Percentiles rank a stretch among this genome's conserved stretches.
Evolutionary conservation across 106 monocot species (phyloP).

Genomic region (Posidonia australis): DNA sequence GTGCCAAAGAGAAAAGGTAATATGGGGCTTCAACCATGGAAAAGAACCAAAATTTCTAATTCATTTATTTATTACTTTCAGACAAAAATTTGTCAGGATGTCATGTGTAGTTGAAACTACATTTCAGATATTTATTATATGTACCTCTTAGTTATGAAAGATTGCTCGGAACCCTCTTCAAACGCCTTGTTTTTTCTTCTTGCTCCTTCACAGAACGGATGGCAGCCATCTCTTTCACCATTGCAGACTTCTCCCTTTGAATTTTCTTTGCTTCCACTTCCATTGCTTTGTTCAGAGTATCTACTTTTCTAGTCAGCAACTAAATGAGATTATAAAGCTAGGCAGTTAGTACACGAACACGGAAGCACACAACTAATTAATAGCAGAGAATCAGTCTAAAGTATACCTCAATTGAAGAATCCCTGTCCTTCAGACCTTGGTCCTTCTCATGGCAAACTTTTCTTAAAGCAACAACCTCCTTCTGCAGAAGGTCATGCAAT

Average conservation of each 20-base stretch:
- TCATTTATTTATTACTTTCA: no score
- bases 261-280: conserved; percentile 68
- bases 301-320: conserved; percentile 63
- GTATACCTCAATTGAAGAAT: conserved; percentile 54
- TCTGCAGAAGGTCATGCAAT: conserved; percentile 65
- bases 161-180: background rate
- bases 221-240: conserved; percentile 53
- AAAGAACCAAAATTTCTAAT: no score
- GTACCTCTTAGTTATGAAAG: conserved; percentile 5
- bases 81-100: background rate
- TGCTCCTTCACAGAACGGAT: conserved; percentile 44
- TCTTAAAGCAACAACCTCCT: conserved; percentile 67
- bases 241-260: conserved; percentile 50
- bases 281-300: conserved; percentile 65
- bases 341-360: background rate
- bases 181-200: conserved; percentile 32
- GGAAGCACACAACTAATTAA: background rate
- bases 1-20: no score
- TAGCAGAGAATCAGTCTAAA: background rate
- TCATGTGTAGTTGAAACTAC: background rate
- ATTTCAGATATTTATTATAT: background rate
- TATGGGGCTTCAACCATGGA: no score
- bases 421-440: conserved; percentile 56
- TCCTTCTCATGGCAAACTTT: conserved; percentile 66
- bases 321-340: conserved; percentile 10